Base-by-base conservation (phyloP, 345 rosid genomes). In the Syzygium aromaticum region DNA sequence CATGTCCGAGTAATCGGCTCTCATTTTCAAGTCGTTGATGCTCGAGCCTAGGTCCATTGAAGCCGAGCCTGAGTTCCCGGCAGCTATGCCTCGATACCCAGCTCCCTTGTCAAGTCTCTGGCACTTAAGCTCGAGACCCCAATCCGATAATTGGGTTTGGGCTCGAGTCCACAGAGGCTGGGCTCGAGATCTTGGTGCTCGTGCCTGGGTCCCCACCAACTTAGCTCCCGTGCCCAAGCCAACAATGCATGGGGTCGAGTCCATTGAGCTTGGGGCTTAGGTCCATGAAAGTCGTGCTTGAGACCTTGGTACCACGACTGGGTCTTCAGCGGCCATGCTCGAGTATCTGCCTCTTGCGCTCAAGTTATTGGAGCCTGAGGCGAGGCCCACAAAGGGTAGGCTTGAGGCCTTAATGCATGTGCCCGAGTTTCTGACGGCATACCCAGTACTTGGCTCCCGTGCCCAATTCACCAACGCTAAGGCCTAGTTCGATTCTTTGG, bases 371-470 rank as follows among this genome's bases (percentile, higher is more conserved):
- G 19, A 13, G 33, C 38, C 0, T 6, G 15, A n/a, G 33, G 38
- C 13, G 6, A 4, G 4, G 73, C 3, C 5, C 1, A n/a, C 8
- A 61, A 5, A 61, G 38, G 33, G 0, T 1, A 9, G 17, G 73
- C 9, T 61, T 5, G 0, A 61, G 38, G 33, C 38, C 2, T 7
- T 2, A 11, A 0, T 5, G 27, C 16, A 30, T 4, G 11, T 59
- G 30, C 15, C 64, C 3, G 27, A 28, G 64, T 59, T 14, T 59
- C 0, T 11, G 3, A 59, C 30, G 5, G 27, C 7, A 11, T 59
- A 59, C 27, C 7, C 1, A 0, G 0, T 25, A 59, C 46, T 4
- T 1, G 30, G 3, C 64, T 25, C 64, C 11, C n/a, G 11, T 59
- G 3, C 16, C 30, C 64, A 27, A 59, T 59, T 59, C 64, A 59